phyloP scores from a whole-genome alignment of 345 rosid genomes.

The Salix exigua region DNA sequence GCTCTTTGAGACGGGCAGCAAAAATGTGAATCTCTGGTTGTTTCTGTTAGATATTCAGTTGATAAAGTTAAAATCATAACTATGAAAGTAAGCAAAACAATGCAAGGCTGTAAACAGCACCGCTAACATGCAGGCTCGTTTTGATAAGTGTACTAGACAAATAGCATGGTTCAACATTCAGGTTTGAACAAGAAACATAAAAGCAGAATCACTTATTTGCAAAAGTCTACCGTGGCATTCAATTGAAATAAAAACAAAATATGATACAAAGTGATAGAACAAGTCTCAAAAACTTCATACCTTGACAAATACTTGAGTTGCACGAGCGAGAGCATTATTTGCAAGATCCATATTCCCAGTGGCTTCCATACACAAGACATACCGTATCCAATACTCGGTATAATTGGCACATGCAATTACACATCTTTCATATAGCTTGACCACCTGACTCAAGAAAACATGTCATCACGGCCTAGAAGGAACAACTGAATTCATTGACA shows the following conservation, averaged over 20 bases:
- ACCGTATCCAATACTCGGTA: constrained; percentile 89
- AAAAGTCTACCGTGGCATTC: background rate
- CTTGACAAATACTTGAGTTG: constrained; percentile 96
- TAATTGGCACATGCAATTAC: constrained; percentile 93
- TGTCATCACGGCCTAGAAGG: constrained; percentile 16
- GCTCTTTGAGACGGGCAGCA: constrained; percentile 85
- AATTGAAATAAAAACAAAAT: background rate
- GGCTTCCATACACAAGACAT: constrained; percentile 74
- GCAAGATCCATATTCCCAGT: constrained; percentile 82
- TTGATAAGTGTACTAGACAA: background rate
- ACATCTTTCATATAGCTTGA: constrained; percentile 92
- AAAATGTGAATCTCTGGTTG: constrained; percentile 93
- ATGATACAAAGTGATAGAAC: background rate
- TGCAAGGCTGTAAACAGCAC: background rate
- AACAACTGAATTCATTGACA: constrained; percentile 1
- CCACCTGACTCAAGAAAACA: constrained; percentile 53
- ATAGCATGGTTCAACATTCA: background rate
- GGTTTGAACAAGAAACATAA: background rate
- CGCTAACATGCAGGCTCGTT: background rate
- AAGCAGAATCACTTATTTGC: background rate
- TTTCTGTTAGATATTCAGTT: constrained; percentile 43
- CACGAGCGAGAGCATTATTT: constrained; percentile 82
- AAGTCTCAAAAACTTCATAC: constrained; percentile 31
- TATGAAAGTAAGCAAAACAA: background rate
- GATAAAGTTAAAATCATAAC: background rate